These are phyloP conservation scores for Nicotiana tomentosiformis DNA, from an alignment of 257 asterid species.

Conservation along the genomic window DNA sequence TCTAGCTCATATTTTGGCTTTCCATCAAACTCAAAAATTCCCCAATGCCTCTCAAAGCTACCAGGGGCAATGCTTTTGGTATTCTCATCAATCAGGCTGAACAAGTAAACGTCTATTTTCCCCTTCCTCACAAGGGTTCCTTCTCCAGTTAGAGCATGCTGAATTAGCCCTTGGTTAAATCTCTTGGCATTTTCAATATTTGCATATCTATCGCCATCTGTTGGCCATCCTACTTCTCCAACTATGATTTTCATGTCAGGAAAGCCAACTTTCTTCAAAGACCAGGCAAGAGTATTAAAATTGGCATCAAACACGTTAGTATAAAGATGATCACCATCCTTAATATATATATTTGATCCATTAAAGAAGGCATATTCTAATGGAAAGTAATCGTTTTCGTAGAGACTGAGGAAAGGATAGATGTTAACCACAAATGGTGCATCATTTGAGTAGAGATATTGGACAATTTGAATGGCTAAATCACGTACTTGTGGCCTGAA, in stretches of 20 bases:
- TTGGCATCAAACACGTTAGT: conserved; percentile 90
- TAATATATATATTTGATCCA: conserved; percentile 49
- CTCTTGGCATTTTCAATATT: conserved; percentile 45
- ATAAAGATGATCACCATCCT: conserved; percentile 52
- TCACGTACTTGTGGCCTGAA: conserved; percentile 83
- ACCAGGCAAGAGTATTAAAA: conserved; percentile 69
- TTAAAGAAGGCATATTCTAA: conserved; percentile 80
- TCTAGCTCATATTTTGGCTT: conserved; percentile 78
- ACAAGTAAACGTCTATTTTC: conserved; percentile 48
- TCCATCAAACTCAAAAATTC: conserved; percentile 77
- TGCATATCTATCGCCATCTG: conserved; percentile 72
- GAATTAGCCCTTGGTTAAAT: conserved; percentile 73
- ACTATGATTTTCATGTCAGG: conserved; percentile 65
- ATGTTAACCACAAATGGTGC: conserved; percentile 90
- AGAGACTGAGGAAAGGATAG: conserved; percentile 83
- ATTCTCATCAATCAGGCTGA: conserved; percentile 84
- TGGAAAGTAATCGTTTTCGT: conserved; percentile 64
- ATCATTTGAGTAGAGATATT: conserved; percentile 48
- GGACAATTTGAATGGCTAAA: conserved; percentile 54
- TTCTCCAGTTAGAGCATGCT: conserved; percentile 53
- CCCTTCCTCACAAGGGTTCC: conserved; percentile 84
- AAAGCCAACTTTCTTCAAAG: conserved; percentile 69
- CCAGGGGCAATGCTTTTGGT: conserved; percentile 87
- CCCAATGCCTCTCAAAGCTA: conserved; percentile 93
- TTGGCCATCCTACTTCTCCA: conserved; percentile 98